A percentile compares a stretch with the other conserved stretches of the same genome.
Conservation (phyloP, 176 grass and related monocot species). For the Oryza meridionalis region DNA sequence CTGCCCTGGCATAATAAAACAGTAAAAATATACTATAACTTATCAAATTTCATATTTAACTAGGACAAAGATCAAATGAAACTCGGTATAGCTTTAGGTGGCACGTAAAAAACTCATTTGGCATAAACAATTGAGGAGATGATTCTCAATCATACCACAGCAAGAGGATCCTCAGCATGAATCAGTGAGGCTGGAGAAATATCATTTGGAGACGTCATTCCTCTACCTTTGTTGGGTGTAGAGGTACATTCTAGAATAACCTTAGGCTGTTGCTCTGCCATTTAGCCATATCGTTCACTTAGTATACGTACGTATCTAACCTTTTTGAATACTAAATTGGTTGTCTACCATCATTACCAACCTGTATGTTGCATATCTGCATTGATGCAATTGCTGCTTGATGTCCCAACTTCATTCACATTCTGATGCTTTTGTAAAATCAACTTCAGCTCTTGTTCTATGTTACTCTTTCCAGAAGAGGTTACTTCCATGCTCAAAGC, state of each 20-base stretch:
- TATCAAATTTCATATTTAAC: constrained; percentile 16
- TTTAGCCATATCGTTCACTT: constrained; percentile 39
- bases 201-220: constrained; percentile 67
- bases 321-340: constrained; percentile 1
- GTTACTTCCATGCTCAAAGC: constrained; percentile 67
- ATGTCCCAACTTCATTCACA: constrained; percentile 35
- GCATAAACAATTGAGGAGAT: constrained; percentile 14
- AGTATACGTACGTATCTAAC: neutral
- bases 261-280: constrained; percentile 46
- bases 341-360: constrained; percentile 34
- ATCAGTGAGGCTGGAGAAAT: constrained; percentile 71
- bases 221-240: constrained; percentile 77
- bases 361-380: constrained; percentile 39
- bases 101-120: constrained; percentile 26
- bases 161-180: constrained; percentile 85
- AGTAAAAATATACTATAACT: constrained; percentile 6
- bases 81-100: neutral
- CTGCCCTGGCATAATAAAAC: constrained; percentile 3
- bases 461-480: constrained; percentile 70
- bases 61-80: constrained; percentile 1
- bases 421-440: constrained; percentile 41
- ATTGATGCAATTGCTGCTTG: constrained; percentile 29
- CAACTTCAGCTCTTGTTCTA: constrained; percentile 68
- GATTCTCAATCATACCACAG: constrained; percentile 55
- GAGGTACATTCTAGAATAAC: constrained; percentile 61